Percentiles rank a stretch among this genome's conserved stretches.
Conservation (phyloP, 2,329 filamentous ascomycete genomes). For the Sphaerostilbella broomeana region DNA sequence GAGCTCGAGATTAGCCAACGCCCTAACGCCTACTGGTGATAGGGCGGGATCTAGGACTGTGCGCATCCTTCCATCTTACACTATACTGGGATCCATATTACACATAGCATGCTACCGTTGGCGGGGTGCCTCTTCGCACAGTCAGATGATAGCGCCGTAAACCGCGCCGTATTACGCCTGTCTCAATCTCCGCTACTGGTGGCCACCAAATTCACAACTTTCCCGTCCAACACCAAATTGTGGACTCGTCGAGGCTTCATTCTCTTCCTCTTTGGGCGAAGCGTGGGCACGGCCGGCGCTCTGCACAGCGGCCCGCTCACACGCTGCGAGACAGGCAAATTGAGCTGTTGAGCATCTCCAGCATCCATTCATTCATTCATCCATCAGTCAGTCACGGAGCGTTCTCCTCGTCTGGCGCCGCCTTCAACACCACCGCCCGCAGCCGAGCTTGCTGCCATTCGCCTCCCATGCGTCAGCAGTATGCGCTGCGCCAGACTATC, state of each 20-base stretch:
- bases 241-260: conserved; percentile 5
- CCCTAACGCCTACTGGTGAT: conserved; percentile 22
- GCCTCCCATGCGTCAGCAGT: no score
- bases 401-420: no score
- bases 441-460: no score
- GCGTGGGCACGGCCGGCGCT: conserved; percentile 10
- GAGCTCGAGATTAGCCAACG: conserved; percentile 36
- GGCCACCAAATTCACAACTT: conserved; percentile 15
- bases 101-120: no score
- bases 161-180: conserved; percentile 6
- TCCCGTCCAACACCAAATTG: conserved; percentile 8
- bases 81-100: no score
- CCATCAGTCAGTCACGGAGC: no score
- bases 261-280: conserved; percentile 13
- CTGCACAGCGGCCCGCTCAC: conserved; percentile 15
- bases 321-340: conserved; percentile 9
- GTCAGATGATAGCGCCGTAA: conserved; percentile 10
- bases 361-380: no score
- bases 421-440: no score
- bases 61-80: no score
- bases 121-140: no score
- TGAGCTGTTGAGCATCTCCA: neutral
- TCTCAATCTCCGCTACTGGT: conserved; percentile 15
- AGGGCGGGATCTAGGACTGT: conserved; percentile 23
- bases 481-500: neutral